phyloP scores from a whole-genome alignment of 352 stramenopile genomes.

The Phytophthora nicotianae region DNA sequence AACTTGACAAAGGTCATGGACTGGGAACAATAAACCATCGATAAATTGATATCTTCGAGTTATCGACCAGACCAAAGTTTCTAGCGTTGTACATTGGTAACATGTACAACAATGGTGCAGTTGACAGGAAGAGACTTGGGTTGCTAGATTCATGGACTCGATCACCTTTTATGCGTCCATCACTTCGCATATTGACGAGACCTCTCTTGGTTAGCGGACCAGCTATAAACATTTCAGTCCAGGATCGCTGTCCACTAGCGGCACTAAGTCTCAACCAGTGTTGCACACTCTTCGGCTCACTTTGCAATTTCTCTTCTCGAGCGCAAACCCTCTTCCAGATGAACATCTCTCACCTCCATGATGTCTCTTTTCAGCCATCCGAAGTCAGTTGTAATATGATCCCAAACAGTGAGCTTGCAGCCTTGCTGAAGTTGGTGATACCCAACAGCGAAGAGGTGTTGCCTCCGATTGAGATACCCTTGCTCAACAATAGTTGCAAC shows the following conservation, averaged over 20 bases:
- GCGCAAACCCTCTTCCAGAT: constrained; percentile 21
- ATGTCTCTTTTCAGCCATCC: not conserved
- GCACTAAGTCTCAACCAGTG: constrained; percentile 3
- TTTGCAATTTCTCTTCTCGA: constrained; percentile 29
- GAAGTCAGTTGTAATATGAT: constrained; percentile 1
- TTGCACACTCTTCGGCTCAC: constrained; percentile 24
- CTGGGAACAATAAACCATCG: not conserved
- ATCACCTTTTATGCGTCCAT: constrained; percentile 22
- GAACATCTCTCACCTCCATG: constrained; percentile 19
- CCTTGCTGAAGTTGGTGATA: constrained; percentile 37
- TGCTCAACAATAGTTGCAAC: constrained; percentile 6
- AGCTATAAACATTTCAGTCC: not conserved
- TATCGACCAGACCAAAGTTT: not conserved
- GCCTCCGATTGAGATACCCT: constrained; percentile 5
- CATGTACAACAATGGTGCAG: not conserved
- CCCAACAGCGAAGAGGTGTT: constrained; percentile 5
- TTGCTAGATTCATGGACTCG: constrained; percentile 8
- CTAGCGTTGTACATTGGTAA: not conserved
- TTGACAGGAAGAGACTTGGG: constrained; percentile 8
- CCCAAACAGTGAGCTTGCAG: constrained; percentile 11
- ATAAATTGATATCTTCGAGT: not conserved
- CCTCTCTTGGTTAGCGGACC: constrained; percentile 15
- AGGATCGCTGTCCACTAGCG: not conserved
- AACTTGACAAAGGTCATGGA: no score
- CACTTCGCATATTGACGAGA: constrained; percentile 21